These are phyloP conservation scores for Sporothrix mexicana DNA, from an alignment of 2,329 filamentous ascomycete genomes.

Conservation along the genomic window DNA sequence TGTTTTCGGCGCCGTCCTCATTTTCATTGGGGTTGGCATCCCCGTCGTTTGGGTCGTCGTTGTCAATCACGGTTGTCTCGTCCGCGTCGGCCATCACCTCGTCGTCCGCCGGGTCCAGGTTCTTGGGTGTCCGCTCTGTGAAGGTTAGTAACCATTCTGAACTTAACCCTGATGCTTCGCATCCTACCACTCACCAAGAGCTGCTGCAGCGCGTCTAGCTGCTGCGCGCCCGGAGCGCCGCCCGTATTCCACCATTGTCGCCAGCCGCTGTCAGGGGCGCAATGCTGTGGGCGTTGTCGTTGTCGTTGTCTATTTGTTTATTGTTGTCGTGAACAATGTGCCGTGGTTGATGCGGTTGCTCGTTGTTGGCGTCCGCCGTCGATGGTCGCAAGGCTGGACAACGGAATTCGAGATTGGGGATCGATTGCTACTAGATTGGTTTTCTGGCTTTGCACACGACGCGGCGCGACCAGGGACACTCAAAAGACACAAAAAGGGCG, in stretches of 20 bases:
- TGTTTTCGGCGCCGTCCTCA: constrained; percentile 50
- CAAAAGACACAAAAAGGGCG: background rate
- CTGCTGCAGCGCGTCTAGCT: constrained; percentile 52
- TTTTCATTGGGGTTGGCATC: constrained; percentile 47
- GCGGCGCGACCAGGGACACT: background rate
- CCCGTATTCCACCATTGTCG: constrained; percentile 40
- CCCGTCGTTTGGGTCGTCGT: constrained; percentile 65
- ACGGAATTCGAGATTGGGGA: background rate
- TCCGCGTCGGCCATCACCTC: constrained; percentile 52
- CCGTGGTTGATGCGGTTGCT: background rate
- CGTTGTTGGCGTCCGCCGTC: background rate
- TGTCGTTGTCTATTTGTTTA: background rate
- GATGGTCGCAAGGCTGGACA: background rate
- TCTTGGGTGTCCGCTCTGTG: constrained; percentile 56
- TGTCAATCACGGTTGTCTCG: constrained; percentile 46
- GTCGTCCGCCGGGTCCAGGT: constrained; percentile 52
- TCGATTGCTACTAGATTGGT: background rate
- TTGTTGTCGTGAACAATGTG: background rate
- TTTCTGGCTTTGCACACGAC: background rate
- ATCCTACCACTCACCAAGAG: constrained; percentile 51
- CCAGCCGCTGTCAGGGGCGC: background rate
- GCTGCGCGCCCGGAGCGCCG: constrained; percentile 53
- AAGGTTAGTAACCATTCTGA: background rate
- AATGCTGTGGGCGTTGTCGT: background rate
- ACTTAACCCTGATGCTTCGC: constrained; percentile 34